Conservation (phyloP, 83 land plant genomes). For the Diphasiastrum complanatum region DNA sequence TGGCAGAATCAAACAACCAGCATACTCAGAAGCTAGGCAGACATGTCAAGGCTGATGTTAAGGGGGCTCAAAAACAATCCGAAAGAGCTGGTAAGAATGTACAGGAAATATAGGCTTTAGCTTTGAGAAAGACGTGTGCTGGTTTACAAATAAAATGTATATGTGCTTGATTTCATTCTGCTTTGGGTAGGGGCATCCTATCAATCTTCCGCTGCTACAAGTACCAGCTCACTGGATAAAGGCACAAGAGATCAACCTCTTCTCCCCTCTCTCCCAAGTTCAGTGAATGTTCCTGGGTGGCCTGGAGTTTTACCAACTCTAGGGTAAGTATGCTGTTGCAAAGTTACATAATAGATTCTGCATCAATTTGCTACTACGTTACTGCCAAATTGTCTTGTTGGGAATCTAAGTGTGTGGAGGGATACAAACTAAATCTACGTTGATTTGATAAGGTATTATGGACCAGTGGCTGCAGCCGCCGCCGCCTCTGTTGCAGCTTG, state of each 20-base stretch:
- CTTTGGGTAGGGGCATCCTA: too few relatives aligned
- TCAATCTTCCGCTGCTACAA: too few relatives aligned
- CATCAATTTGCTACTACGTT: background rate
- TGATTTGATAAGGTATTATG: background rate
- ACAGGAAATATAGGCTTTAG: background rate
- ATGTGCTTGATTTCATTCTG: too few relatives aligned
- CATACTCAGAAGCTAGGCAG: background rate
- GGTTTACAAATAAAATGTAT: too few relatives aligned
- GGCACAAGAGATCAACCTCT: too few relatives aligned
- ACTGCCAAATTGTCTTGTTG: background rate
- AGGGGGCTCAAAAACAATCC: background rate
- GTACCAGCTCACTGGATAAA: too few relatives aligned
- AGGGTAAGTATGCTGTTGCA: too few relatives aligned
- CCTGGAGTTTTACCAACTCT: too few relatives aligned
- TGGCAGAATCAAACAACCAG: conserved; percentile 5
- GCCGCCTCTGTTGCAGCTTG: conserved; percentile 19
- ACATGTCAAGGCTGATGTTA: background rate
- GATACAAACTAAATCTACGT: background rate
- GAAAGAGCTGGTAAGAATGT: conserved; percentile 12
- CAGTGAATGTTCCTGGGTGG: too few relatives aligned
- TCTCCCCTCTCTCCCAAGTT: too few relatives aligned
- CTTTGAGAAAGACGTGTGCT: background rate
- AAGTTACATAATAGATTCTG: too few relatives aligned
- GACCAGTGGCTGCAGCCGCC: conserved; percentile 16
- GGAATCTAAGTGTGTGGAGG: background rate